Evolutionary conservation across 495 filamentous ascomycete species (phyloP), one percentile per base, ranked within the genome.

Genomic region (Xylona heveae): DNA sequence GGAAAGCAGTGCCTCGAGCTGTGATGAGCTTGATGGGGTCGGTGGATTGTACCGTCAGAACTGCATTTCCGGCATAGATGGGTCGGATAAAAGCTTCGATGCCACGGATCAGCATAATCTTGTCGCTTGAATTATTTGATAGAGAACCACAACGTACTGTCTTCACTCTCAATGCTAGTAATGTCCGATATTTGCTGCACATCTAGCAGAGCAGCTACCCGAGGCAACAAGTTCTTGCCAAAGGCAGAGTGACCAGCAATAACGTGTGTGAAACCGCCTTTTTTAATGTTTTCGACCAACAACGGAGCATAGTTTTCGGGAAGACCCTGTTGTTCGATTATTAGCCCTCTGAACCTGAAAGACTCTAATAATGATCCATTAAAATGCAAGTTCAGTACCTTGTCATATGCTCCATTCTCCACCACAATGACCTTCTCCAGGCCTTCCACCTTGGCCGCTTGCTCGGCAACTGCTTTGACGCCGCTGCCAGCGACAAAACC

Each of bases 1-100:
- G 49, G 61, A 97, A 97, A 5, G 90, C 77, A 12, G 88, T 94
- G 29, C 83, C 82, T 42, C 88, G 72, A 34, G 94, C 75, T 20
- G 88, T 97, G 42, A 95, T 66, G 24, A 93, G 51, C 55, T 94
- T 97, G 53, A 80, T 71, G 2, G 59, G 44, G 46, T 97, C 90
- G 35, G 66, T 66, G 5, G 81, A 90, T 50, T 95, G 78, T 19
- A 94, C 82, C n/a, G 90, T 97, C 9, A 90, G 70, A 43, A 97
- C 88, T 30, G 82, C 90, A 49, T 97, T 97, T 25, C 88, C 88
- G 32, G 88, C 88, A 47, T 97, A 97, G 46, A 97, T 92, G 26
- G 90, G 84, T 20, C 88, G 79, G 25, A 94, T 78, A 48, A 95
- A 97, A 14, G 81, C 67, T 72, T 37, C 5, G 12, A 8, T 8